A percentile compares a stretch with the other conserved stretches of the same genome.
Evolutionary conservation across 768 basidiomycete genomes (phyloP).

Genomic region (Melanogaster broomeanus): DNA sequence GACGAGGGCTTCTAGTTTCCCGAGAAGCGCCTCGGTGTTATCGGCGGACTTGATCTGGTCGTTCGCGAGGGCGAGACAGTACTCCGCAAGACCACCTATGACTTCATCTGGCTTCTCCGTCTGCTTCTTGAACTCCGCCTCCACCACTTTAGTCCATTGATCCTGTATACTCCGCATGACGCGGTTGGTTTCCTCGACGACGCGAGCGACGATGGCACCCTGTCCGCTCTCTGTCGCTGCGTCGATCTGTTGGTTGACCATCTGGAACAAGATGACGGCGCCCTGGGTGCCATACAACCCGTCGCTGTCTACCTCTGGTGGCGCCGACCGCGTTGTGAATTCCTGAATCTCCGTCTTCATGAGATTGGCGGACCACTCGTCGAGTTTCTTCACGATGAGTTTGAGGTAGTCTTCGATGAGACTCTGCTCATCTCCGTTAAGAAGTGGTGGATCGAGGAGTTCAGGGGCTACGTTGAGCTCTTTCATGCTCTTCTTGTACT

Average conservation of each 20-base stretch:
- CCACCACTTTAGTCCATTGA: slow-evolving; percentile 83
- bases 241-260: slow-evolving; percentile 97
- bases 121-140: slow-evolving; percentile 85
- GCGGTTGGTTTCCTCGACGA: slow-evolving; percentile 84
- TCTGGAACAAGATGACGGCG: slow-evolving; percentile 94
- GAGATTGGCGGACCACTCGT: slow-evolving; percentile 94
- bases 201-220: slow-evolving; percentile 87
- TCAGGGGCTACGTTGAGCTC: slow-evolving; percentile 84
- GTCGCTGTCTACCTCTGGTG: slow-evolving; percentile 88
- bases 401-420: slow-evolving; percentile 95
- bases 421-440: slow-evolving; percentile 91
- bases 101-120: slow-evolving; percentile 87
- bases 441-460: slow-evolving; percentile 83
- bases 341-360: slow-evolving; percentile 89
- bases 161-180: slow-evolving; percentile 89
- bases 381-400: slow-evolving; percentile 91
- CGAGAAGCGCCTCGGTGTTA: slow-evolving; percentile 83
- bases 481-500: slow-evolving; percentile 94
- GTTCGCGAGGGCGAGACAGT: slow-evolving; percentile 94
- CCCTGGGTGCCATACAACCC: slow-evolving; percentile 91
- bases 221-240: slow-evolving; percentile 95
- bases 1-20: slow-evolving; percentile 86
- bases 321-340: slow-evolving; percentile 79
- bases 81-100: slow-evolving; percentile 88
- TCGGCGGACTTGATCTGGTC: slow-evolving; percentile 97